phyloP scores from a whole-genome alignment of 441 rosid species.

The Caryocar brasiliense region DNA sequence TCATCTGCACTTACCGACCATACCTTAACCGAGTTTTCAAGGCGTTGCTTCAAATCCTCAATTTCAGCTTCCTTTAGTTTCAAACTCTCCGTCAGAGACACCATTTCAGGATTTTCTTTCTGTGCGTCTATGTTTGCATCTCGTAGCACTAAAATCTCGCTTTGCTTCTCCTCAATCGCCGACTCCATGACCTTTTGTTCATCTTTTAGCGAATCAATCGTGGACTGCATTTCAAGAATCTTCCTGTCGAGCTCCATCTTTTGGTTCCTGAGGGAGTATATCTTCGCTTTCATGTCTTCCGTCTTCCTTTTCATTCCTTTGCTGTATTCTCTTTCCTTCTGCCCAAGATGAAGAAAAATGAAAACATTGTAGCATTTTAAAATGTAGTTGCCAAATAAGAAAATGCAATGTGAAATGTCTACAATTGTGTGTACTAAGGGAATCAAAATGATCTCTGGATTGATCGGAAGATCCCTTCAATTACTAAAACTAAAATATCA shows the following conservation, averaged over 20 bases:
- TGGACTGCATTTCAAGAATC: slow-evolving; percentile 43
- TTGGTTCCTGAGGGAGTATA: slow-evolving; percentile 29
- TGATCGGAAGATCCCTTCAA: no score
- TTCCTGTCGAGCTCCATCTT: slow-evolving; percentile 41
- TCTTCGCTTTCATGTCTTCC: slow-evolving; percentile 38
- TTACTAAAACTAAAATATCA: no score
- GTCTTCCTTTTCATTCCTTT: slow-evolving; percentile 34
- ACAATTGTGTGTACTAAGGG: no score
- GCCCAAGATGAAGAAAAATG: neutral
- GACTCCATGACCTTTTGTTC: slow-evolving; percentile 35
- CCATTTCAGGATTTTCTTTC: slow-evolving; percentile 13
- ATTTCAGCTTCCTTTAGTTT: slow-evolving; percentile 43
- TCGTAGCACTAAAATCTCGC: slow-evolving; percentile 27
- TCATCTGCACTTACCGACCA: slow-evolving; percentile 24
- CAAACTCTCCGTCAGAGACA: slow-evolving; percentile 26
- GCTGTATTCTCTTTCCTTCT: slow-evolving; percentile 42
- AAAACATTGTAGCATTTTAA: no score
- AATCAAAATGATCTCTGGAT: no score
- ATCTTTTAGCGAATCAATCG: slow-evolving; percentile 43
- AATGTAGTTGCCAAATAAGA: no score
- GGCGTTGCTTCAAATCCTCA: slow-evolving; percentile 34
- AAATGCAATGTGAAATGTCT: no score
- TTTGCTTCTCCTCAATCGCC: slow-evolving; percentile 35
- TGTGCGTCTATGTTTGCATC: slow-evolving; percentile 10
- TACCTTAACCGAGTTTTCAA: slow-evolving; percentile 14